Evolutionary conservation across 768 basidiomycete genomes (phyloP).

Genomic region (Pulveroboletus frians): DNA sequence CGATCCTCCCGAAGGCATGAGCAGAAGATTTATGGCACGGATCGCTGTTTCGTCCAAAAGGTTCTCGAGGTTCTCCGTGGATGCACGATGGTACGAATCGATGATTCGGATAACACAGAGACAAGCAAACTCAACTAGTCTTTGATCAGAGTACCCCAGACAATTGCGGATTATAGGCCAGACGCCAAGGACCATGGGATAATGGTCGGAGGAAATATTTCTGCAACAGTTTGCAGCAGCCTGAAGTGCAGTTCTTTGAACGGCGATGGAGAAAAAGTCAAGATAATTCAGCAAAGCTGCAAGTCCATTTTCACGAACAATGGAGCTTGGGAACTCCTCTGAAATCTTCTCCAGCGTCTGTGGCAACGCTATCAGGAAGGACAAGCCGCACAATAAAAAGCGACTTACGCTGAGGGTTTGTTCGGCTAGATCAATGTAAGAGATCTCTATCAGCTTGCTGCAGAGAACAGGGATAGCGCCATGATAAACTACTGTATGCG

Average conservation of each 20-base stretch:
- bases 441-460: conserved; percentile 95
- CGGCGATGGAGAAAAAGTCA: conserved; percentile 97
- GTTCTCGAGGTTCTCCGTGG: conserved; percentile 79
- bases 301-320: conserved; percentile 93
- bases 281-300: conserved; percentile 91
- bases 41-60: conserved; percentile 79
- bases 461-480: conserved; percentile 98
- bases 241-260: conserved; percentile 93
- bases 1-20: conserved; percentile 82
- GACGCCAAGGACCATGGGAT: conserved; percentile 81
- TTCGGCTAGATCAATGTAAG: conserved; percentile 96
- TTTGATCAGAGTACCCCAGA: conserved; percentile 86
- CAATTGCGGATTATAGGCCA: conserved; percentile 94
- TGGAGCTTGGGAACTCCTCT: conserved; percentile 92
- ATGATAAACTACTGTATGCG: conserved; percentile 96
- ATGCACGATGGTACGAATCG: conserved; percentile 85
- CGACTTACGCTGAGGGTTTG: conserved; percentile 91
- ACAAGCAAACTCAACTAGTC: conserved; percentile 95
- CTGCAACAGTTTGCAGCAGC: conserved; percentile 97
- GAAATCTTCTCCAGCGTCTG: conserved; percentile 99
- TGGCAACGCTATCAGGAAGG: conserved; percentile 13
- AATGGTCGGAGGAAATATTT: conserved; percentile 84
- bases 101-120: conserved; percentile 92
- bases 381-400: not conserved
- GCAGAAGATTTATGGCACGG: conserved; percentile 75